These are phyloP conservation scores for Ustilago shanxiensis DNA, from an alignment of 1,284 basidiomycete genomes.

Conservation along the genomic window DNA sequence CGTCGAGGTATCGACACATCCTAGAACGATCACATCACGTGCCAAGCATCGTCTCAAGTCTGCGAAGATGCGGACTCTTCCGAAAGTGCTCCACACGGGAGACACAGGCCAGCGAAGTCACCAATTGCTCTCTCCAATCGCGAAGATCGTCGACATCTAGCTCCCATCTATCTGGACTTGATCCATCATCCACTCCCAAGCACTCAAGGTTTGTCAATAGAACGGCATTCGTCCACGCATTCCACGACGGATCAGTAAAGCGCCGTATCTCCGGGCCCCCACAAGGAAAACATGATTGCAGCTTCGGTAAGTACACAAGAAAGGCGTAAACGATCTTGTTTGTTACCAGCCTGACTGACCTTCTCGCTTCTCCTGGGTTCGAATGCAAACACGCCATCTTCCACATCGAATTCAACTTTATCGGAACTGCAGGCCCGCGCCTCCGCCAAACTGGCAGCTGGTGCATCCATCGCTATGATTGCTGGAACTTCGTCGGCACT, in stretches of 20 bases:
- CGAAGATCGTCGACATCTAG: neutral
- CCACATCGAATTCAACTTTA: too few species aligned
- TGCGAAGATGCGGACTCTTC: constrained; percentile 4
- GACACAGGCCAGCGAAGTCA: neutral
- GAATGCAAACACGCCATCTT: too few species aligned
- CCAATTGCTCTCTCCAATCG: neutral
- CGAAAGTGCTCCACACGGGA: constrained; percentile 10
- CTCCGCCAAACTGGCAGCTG: constrained; percentile 35
- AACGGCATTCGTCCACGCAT: neutral
- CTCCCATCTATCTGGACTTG: neutral
- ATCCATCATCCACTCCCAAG: neutral
- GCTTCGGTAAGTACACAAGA: constrained; percentile 34
- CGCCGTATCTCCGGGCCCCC: neutral
- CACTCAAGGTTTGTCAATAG: neutral
- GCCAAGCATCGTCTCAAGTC: neutral
- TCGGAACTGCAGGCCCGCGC: constrained; percentile 15
- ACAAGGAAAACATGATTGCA: constrained; percentile 30
- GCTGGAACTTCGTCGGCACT: constrained; percentile 31
- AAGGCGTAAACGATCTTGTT: neutral
- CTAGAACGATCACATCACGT: neutral
- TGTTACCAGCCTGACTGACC: neutral
- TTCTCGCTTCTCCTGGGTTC: neutral
- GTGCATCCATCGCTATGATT: constrained; percentile 24
- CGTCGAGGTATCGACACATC: neutral
- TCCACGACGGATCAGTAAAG: neutral